Evolutionary conservation across 2,329 filamentous ascomycete genomes (phyloP).

Genomic region (Calycina herbarum): DNA sequence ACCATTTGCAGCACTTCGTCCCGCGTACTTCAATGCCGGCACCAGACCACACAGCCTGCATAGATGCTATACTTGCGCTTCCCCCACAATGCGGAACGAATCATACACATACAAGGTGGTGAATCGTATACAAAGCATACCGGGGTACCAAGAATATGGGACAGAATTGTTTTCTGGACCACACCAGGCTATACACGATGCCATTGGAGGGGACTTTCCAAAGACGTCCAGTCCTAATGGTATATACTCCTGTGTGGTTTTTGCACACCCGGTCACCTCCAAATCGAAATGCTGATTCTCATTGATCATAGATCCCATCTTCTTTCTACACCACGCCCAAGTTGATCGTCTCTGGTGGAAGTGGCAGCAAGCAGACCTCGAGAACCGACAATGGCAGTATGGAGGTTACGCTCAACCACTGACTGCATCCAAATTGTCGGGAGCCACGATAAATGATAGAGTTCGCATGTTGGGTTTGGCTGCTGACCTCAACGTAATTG

Average conservation of each 20-base stretch:
- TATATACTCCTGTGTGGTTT: background rate
- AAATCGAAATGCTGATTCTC: background rate
- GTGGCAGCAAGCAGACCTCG: conserved; percentile 36
- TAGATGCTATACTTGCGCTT: conserved; percentile 12
- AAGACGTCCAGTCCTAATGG: conserved; percentile 8
- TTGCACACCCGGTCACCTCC: background rate
- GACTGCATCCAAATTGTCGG: conserved; percentile 11
- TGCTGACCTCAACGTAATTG: conserved; percentile 21
- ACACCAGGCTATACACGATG: conserved; percentile 12
- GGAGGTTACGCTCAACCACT: conserved; percentile 12
- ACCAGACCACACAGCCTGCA: conserved; percentile 2
- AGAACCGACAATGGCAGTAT: conserved; percentile 23
- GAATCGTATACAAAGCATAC: background rate
- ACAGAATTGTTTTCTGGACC: conserved; percentile 7
- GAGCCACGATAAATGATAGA: conserved; percentile 22
- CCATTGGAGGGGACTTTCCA: conserved; percentile 12
- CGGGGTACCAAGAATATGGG: background rate
- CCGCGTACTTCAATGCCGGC: conserved; percentile 1
- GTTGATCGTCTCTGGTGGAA: conserved; percentile 35
- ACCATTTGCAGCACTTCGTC: conserved; percentile 11
- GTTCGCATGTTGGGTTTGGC: conserved; percentile 28
- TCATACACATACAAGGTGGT: conserved; percentile 3
- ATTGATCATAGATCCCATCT: conserved; percentile 40
- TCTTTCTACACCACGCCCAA: conserved; percentile 37
- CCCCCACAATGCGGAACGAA: conserved; percentile 8